A percentile compares a stretch with the other conserved stretches of the same genome.
phyloP scores from a whole-genome alignment of 345 rosid genomes.

The Populus alba region DNA sequence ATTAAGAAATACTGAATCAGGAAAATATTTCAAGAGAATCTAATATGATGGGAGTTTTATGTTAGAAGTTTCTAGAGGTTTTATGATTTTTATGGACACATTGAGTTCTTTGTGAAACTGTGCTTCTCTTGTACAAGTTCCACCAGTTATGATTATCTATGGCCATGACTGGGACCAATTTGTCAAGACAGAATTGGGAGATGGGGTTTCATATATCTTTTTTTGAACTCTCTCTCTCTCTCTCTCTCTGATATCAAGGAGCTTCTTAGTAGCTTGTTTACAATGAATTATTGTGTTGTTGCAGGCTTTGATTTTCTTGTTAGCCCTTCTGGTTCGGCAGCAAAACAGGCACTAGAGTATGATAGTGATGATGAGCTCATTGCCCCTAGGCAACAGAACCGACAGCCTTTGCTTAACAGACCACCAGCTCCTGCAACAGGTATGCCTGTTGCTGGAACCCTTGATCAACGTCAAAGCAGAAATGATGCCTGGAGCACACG shows the following conservation, averaged over 20 bases:
- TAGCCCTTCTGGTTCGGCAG: constrained; percentile 81
- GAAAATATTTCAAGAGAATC: not conserved
- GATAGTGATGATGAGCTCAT: constrained; percentile 94
- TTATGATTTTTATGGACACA: not conserved
- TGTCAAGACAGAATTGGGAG: not conserved
- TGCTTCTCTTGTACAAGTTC: not conserved
- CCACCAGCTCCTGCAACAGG: constrained; percentile 69
- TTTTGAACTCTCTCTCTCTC: not conserved
- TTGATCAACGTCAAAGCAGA: constrained; percentile 86
- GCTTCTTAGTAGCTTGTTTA: not conserved
- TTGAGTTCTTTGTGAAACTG: not conserved
- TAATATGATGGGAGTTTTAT: not conserved
- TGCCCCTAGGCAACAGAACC: constrained; percentile 70
- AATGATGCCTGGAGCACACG: constrained; percentile 99
- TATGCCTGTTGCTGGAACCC: constrained; percentile 71
- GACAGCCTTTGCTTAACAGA: constrained; percentile 78
- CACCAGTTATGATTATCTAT: not conserved
- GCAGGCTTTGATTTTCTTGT: constrained; percentile 84
- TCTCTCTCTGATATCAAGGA: not conserved
- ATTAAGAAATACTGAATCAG: not conserved
- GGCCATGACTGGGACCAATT: not conserved
- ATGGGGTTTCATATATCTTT: not conserved
- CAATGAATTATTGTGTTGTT: constrained; percentile 13
- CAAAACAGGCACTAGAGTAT: constrained; percentile 70
- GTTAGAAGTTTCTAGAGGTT: not conserved